Conservation (phyloP, 345 rosid genomes). For the Cardamine resedifolia region DNA sequence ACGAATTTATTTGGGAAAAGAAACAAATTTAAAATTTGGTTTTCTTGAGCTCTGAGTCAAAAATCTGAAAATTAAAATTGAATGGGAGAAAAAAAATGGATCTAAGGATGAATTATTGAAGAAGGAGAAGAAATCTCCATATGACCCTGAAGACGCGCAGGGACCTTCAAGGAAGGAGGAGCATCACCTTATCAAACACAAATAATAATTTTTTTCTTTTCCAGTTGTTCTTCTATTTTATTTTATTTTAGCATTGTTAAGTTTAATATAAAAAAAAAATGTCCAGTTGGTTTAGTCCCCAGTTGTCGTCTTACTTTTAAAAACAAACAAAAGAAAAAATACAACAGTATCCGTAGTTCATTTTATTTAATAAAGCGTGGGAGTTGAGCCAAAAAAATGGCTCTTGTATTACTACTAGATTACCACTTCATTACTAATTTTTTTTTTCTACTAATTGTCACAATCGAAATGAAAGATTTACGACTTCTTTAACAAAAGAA, state of each 20-base stretch:
- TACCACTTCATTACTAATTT: too few relatives aligned
- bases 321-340: neutral
- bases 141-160: neutral
- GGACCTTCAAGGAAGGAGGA: constrained; percentile 10
- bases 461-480: too few relatives aligned
- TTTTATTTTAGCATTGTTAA: neutral
- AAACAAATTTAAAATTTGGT: neutral
- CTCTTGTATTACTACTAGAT: too few relatives aligned
- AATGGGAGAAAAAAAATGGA: neutral
- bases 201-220: neutral
- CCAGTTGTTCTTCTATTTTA: constrained; percentile 18
- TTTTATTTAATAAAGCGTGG: too few relatives aligned
- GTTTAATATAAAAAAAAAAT: neutral
- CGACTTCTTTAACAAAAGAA: too few relatives aligned
- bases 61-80: neutral
- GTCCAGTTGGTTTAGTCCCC: constrained; percentile 21
- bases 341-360: neutral
- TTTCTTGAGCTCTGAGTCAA: neutral
- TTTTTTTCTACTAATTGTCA: too few relatives aligned
- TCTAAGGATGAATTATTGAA: neutral
- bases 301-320: constrained; percentile 16
- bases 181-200: constrained; percentile 9
- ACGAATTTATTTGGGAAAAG: neutral
- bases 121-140: constrained; percentile 23
- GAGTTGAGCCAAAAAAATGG: too few relatives aligned